These are phyloP conservation scores for Ascochyta pisi DNA, from an alignment of 2,329 filamentous ascomycete species.

Conservation along the genomic window DNA sequence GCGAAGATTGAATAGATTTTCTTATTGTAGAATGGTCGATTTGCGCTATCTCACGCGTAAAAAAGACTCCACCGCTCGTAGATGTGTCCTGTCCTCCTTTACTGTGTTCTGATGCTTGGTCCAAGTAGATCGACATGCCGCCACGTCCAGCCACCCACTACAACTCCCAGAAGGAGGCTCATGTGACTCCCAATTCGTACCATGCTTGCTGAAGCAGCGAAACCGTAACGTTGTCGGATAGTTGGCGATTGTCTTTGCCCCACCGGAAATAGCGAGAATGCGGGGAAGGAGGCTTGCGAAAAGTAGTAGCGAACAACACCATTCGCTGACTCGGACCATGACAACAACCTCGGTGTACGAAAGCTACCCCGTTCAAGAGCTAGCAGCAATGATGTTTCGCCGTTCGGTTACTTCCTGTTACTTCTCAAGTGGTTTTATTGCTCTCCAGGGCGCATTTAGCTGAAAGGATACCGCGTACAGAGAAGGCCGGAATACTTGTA, in stretches of 20 bases:
- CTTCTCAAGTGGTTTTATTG: background rate
- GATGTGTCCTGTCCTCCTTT: no score
- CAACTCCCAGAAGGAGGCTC: background rate
- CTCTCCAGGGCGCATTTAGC: background rate
- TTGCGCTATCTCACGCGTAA: no score
- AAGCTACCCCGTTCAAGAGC: slow-evolving; percentile 7
- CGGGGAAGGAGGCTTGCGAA: slow-evolving; percentile 7
- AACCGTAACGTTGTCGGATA: background rate
- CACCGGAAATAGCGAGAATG: slow-evolving; percentile 9
- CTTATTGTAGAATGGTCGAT: no score
- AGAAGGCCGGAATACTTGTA: no score
- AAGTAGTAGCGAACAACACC: slow-evolving; percentile 1
- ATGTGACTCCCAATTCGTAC: background rate
- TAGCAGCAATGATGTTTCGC: background rate
- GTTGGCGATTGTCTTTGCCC: background rate
- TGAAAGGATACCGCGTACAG: background rate
- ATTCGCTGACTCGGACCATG: slow-evolving; percentile 16
- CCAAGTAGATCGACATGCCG: background rate
- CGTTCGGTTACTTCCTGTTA: background rate
- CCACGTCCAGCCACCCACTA: background rate
- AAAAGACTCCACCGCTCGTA: no score
- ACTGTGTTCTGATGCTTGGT: no score
- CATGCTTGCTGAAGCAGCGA: background rate
- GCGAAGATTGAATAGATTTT: background rate
- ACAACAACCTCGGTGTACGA: slow-evolving; percentile 13